Base-by-base conservation (phyloP, 2,329 filamentous ascomycete genomes). In the Epichloe sibirici region DNA sequence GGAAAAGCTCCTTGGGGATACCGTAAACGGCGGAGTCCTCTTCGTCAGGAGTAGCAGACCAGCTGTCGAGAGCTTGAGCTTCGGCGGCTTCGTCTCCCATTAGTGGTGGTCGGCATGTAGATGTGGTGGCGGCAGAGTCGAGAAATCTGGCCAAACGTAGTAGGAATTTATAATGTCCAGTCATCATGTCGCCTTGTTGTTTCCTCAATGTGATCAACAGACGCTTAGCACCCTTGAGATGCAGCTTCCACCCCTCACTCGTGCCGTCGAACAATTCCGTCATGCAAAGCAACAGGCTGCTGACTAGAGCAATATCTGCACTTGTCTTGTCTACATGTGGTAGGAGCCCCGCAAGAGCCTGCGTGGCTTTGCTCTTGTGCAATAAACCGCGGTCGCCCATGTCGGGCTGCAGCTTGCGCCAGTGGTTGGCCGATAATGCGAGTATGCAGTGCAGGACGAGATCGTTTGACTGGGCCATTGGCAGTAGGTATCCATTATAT, bases 201-300 rank as follows among this genome's bases (percentile, higher is more conserved):
- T 61, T 60, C 43, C 62, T 63, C 8, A 67, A 55, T 0, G 68
- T 64, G 3, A 64, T 59, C 7, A 72, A 56, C 4, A 72, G 61
- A 2, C 66, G 60, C 53, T 70, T 68, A n/a, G 69, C 70, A 4
- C 68, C 70, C 50, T 69, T 66, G 17, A 72, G 62, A 52, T 72
- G 70, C 51, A 70, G 64, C 58, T 71, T 69, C 70, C 70, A 72
- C 2, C 67, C 65, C 37, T 66, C 61, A 15, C 68, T 71, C 2
- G 68, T 66, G 40, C 70, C 69, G 51, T 72, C 70, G 23, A 71
- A 71, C 8, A 72, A 57, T 52, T 72, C 70, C 4, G 70, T 70
- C 61, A 72, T 66, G 52, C 69, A 72, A 0, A 72, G 63, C 9
- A 72, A 51, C 13, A 72, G 61, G n/a, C 69, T 66, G 15, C 67